phyloP scores from a whole-genome alignment of 129 eudicot species.

The Helianthus annuus region DNA sequence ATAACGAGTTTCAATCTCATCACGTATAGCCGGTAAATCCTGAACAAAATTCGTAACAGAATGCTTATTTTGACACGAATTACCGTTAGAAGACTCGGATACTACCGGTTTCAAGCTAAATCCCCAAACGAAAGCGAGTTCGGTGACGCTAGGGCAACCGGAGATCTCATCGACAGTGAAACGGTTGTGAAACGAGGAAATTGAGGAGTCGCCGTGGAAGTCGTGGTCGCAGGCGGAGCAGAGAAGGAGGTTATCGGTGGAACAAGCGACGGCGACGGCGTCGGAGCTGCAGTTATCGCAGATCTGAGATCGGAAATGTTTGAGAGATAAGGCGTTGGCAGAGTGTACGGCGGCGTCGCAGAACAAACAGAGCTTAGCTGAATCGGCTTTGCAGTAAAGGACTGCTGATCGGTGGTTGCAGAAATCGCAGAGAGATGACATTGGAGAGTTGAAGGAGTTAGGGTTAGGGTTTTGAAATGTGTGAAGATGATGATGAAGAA shows the following conservation, averaged over 20 bases:
- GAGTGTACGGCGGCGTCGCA: conserved; percentile 87
- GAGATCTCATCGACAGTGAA: conserved; percentile 47
- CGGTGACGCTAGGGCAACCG: conserved; percentile 59
- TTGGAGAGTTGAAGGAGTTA: neutral
- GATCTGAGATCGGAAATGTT: conserved; percentile 85
- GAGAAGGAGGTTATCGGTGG: neutral
- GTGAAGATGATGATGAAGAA: too few species aligned
- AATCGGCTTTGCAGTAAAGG: conserved; percentile 79
- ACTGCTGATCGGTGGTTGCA: conserved; percentile 65
- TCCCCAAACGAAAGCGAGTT: conserved; percentile 66
- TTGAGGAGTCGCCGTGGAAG: neutral
- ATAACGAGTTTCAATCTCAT: too few species aligned
- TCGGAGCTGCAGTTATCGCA: conserved; percentile 54
- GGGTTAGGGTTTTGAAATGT: too few species aligned
- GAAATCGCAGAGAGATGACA: conserved; percentile 57
- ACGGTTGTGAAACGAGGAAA: conserved; percentile 40
- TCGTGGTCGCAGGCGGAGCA: neutral
- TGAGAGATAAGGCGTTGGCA: conserved; percentile 83
- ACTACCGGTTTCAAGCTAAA: neutral
- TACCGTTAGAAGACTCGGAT: too few species aligned
- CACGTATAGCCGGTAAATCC: too few species aligned
- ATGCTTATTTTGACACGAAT: too few species aligned
- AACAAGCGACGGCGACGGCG: neutral
- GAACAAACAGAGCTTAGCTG: conserved; percentile 75
- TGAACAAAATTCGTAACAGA: too few species aligned